A percentile compares a stretch with the other conserved stretches of the same genome.
These are phyloP conservation scores for Nitzschia sp. DNA, from an alignment of 108 stramenopile species.

Conservation along the genomic window DNA sequence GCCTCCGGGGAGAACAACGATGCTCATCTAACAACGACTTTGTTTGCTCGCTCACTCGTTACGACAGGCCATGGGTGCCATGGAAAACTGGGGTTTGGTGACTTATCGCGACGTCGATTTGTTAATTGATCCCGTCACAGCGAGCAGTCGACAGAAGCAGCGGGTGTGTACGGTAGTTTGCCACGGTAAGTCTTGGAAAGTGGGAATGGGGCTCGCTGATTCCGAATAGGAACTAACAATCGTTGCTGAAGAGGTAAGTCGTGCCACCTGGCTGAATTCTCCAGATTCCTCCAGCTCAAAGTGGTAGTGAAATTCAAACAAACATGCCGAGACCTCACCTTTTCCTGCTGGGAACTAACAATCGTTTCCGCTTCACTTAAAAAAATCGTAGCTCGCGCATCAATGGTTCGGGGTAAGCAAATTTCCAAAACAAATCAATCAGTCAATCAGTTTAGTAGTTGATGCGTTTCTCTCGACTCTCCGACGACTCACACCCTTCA, in stretches of 20 bases:
- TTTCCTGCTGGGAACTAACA: too few relatives aligned
- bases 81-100: slow-evolving; percentile 95
- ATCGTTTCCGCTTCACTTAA: too few relatives aligned
- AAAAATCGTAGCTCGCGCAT: slow-evolving; percentile 97
- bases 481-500: too few relatives aligned
- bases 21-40: slow-evolving; percentile 13
- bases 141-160: slow-evolving; percentile 73
- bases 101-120: slow-evolving; percentile 89
- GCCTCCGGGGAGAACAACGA: neutral
- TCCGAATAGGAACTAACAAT: too few relatives aligned
- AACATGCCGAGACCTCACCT: too few relatives aligned
- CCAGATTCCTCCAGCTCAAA: too few relatives aligned
- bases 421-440: too few relatives aligned
- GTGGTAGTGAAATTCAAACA: neutral
- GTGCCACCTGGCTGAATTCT: neutral
- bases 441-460: too few relatives aligned
- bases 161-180: slow-evolving; percentile 96
- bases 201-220: too few relatives aligned
- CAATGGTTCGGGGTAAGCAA: slow-evolving; percentile 99
- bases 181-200: too few relatives aligned
- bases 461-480: too few relatives aligned
- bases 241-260: slow-evolving; percentile 32
- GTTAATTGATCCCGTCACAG: slow-evolving; percentile 86
- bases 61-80: slow-evolving; percentile 88
- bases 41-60: slow-evolving; percentile 33